A percentile compares a stretch with the other conserved stretches of the same genome.
phyloP scores from a whole-genome alignment of 768 basidiomycete species.

The Pholiota microspora region DNA sequence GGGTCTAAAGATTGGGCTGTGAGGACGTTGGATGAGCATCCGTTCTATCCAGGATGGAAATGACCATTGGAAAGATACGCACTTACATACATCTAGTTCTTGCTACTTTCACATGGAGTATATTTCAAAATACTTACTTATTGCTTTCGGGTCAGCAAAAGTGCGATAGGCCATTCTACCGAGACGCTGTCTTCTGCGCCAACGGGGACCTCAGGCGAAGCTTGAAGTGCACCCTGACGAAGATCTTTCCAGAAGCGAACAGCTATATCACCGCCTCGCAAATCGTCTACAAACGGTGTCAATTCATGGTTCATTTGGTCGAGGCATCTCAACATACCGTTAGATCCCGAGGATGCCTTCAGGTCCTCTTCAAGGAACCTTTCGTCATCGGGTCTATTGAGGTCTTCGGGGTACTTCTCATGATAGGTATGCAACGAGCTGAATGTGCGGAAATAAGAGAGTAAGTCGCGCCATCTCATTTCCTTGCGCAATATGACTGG shows the following conservation, averaged over 20 bases:
- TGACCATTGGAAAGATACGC: background rate
- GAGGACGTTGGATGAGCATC: constrained; percentile 48
- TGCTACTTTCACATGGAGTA: too few species aligned
- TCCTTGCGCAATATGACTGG: constrained; percentile 56
- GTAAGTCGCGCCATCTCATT: constrained; percentile 65
- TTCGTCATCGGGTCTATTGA: constrained; percentile 26
- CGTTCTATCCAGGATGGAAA: constrained; percentile 53
- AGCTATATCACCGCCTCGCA: constrained; percentile 59
- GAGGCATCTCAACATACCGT: constrained; percentile 4
- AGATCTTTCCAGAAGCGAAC: constrained; percentile 60
- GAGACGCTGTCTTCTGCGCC: constrained; percentile 37
- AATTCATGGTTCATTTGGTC: background rate
- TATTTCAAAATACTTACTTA: constrained; percentile 2
- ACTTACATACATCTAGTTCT: too few species aligned
- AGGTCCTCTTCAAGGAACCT: constrained; percentile 35
- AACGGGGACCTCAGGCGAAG: constrained; percentile 26
- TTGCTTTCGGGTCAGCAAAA: constrained; percentile 34
- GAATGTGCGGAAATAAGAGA: constrained; percentile 69
- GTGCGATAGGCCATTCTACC: constrained; percentile 52
- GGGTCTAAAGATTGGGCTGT: constrained; percentile 47
- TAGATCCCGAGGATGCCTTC: constrained; percentile 6
- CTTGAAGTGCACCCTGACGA: constrained; percentile 31
- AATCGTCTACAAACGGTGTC: constrained; percentile 16
- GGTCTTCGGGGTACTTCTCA: constrained; percentile 59
- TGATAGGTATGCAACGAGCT: constrained; percentile 69